Conservation (phyloP, 1,139 yeast genomes). For the Geotrichum phurueaensis region DNA sequence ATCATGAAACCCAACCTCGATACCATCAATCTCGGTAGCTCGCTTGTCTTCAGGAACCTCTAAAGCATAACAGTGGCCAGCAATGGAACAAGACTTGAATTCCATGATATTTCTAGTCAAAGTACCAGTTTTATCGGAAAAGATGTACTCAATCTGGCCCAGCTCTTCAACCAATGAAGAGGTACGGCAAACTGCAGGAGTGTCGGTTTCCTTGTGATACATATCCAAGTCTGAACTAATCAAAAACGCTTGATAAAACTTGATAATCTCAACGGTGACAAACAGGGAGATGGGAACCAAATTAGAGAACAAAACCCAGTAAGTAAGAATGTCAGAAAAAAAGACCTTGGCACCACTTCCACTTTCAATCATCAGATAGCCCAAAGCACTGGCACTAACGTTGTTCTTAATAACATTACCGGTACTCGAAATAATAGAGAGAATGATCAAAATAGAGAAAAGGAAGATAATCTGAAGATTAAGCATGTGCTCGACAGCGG, state of each 20-base stretch:
- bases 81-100: slow-evolving; percentile 88
- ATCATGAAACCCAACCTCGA: slow-evolving; percentile 73
- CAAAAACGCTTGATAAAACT: slow-evolving; percentile 90
- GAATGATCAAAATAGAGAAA: slow-evolving; percentile 68
- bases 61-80: slow-evolving; percentile 82
- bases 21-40: slow-evolving; percentile 66
- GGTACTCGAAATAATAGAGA: slow-evolving; percentile 73
- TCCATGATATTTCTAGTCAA: slow-evolving; percentile 94
- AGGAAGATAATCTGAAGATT: slow-evolving; percentile 86
- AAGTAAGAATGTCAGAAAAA: slow-evolving; percentile 81
- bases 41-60: slow-evolving; percentile 88
- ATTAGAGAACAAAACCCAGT: slow-evolving; percentile 93
- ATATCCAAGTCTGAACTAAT: slow-evolving; percentile 91
- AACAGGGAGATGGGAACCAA: slow-evolving; percentile 84
- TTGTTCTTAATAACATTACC: slow-evolving; percentile 78
- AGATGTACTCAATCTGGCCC: slow-evolving; percentile 92
- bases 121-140: slow-evolving; percentile 96
- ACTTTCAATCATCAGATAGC: slow-evolving; percentile 65
- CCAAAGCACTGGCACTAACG: slow-evolving; percentile 47
- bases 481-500: slow-evolving; percentile 94
- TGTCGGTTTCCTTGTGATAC: slow-evolving; percentile 80
- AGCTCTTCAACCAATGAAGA: slow-evolving; percentile 93
- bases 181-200: slow-evolving; percentile 92
- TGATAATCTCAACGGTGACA: slow-evolving; percentile 92
- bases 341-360: slow-evolving; percentile 65